phyloP scores from a whole-genome alignment of 73 alveolate genomes.

The Paramecium pentaurelia region DNA sequence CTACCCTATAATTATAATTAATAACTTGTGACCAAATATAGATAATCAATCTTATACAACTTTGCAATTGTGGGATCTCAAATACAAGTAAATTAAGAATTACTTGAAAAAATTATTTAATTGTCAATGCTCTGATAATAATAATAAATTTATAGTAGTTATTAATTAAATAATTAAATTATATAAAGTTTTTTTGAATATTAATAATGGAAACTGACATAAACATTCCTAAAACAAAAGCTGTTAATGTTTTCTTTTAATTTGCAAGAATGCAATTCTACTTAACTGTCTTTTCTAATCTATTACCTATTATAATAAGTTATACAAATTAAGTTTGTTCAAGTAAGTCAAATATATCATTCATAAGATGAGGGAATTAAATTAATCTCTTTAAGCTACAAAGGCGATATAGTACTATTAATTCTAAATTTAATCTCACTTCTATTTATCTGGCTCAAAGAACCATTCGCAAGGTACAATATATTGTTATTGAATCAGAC shows the following conservation, averaged over 20 bases:
- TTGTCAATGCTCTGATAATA: background rate
- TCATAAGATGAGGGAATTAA: conserved; percentile 8
- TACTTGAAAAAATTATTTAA: background rate
- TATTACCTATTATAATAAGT: background rate
- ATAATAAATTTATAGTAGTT: background rate
- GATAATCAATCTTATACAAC: background rate
- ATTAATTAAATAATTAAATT: background rate
- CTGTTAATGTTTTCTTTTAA: conserved; percentile 24
- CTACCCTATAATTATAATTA: background rate
- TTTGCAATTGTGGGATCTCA: background rate
- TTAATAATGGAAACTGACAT: conserved; percentile 36
- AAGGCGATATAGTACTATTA: background rate
- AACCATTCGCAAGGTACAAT: conserved; percentile 39
- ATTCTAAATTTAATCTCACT: background rate
- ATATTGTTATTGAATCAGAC: background rate
- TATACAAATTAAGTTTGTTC: conserved; percentile 12
- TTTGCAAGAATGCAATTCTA: conserved; percentile 27
- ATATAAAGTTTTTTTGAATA: background rate
- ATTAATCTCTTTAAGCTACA: background rate
- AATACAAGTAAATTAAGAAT: background rate
- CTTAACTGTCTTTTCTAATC: background rate
- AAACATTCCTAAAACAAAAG: conserved; percentile 32
- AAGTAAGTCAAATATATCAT: background rate
- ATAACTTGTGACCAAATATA: background rate
- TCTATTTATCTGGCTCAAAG: background rate